phyloP scores from a whole-genome alignment of 2,329 filamentous ascomycete species.

The Monosporascus sp. region DNA sequence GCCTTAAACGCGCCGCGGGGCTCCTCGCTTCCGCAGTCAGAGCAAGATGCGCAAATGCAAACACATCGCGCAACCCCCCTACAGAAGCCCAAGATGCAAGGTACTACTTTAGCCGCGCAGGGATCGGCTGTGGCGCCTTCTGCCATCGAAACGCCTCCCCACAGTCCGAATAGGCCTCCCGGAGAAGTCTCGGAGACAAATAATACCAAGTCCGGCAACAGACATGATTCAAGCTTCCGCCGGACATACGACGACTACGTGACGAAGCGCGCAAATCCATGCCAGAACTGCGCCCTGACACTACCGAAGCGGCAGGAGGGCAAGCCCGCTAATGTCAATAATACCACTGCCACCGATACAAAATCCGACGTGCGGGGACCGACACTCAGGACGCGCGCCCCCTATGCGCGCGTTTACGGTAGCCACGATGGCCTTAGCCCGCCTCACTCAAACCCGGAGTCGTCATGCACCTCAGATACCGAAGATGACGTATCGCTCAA shows the following conservation, averaged over 20 bases:
- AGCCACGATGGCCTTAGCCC: constrained; percentile 42
- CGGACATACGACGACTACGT: constrained; percentile 63
- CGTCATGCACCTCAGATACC: constrained; percentile 44
- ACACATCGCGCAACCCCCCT: constrained; percentile 37
- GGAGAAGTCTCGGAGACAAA: constrained; percentile 20
- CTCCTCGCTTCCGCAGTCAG: constrained; percentile 37
- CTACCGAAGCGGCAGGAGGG: constrained; percentile 45
- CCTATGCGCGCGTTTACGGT: constrained; percentile 52
- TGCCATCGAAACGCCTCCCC: constrained; percentile 52
- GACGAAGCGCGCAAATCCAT: constrained; percentile 57
- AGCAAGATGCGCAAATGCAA: constrained; percentile 39
- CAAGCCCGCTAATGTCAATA: constrained; percentile 14
- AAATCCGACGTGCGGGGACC: constrained; percentile 42
- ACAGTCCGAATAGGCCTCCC: constrained; percentile 44
- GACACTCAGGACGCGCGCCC: constrained; percentile 55
- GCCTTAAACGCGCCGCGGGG: constrained; percentile 37
- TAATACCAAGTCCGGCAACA: constrained; percentile 20
- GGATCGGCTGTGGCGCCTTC: constrained; percentile 29
- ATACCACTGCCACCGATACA: constrained; percentile 13
- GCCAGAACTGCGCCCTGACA: constrained; percentile 64
- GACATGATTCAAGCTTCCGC: constrained; percentile 55
- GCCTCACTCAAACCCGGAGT: constrained; percentile 44
- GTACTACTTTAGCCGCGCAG: constrained; percentile 16
- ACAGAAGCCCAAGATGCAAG: constrained; percentile 30
- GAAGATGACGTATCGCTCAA: constrained; percentile 37